Base-by-base conservation (phyloP, 805 yeast species). In the Candida hungchunana region DNA sequence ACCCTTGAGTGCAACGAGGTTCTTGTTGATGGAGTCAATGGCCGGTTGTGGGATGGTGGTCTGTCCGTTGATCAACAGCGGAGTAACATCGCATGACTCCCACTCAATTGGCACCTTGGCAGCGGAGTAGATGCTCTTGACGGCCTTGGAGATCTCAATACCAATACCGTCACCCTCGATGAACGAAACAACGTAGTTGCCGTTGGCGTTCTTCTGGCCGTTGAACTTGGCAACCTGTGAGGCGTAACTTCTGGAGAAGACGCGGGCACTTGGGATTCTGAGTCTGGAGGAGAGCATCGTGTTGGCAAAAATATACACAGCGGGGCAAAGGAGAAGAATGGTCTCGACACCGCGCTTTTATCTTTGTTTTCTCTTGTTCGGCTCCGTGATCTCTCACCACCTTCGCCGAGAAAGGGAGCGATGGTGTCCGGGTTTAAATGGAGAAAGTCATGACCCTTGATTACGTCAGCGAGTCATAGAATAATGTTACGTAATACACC, bases 91-190 rank as follows among this genome's bases (percentile, higher is more conserved):
- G 53, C 89, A 95, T 31, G 83, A 79, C 67, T 90, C 96, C 97
- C 97, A 93, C 58, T 84, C 90, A 55, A 93, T 81, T 50, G 99
- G 99, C 36, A 89, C 95, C 38, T 84, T 67, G 36, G 97, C 98
- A 51, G 97, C 97, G 34, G 80, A 69, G 69, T 87, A 93, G 57
- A 93, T 90, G 48, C 82, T 77, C 72, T 89, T 85, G 50, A 93
- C 97, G 34, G 97, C 85, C 56, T 84, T 78, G 49, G 97, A 83
- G 62, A 93, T 93, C 67, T 93, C 98, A 34, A 81, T 75, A 55
- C 98, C 98, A 52, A 90, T 88, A 74, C 98, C 98, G 61, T 90
- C 97, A 69, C 97, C 97, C 69, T 89, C 97, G 55, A 93, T 90
- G 70, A 93, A 73, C 29, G 98, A 90, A 46, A 93, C 98, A 37